phyloP scores from a whole-genome alignment of 768 basidiomycete species.

The Gyrodon lividus region DNA sequence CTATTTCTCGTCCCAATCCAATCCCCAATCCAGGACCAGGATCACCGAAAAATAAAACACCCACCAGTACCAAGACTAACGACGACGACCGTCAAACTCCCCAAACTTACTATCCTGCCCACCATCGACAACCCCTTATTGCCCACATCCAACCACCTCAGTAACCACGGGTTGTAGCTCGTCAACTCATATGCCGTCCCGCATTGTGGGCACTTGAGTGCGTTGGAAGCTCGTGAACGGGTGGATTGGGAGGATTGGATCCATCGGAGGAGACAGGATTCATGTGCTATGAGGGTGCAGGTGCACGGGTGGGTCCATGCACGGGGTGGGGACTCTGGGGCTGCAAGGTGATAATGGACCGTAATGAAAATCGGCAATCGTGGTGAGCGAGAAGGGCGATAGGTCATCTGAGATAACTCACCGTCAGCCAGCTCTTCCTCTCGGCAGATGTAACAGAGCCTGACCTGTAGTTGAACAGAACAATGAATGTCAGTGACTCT shows the following conservation, averaged over 20 bases:
- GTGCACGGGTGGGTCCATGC: slow-evolving; percentile 79
- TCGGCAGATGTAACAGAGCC: slow-evolving; percentile 78
- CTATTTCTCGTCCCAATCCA: no score
- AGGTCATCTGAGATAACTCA: slow-evolving; percentile 1
- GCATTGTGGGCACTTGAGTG: slow-evolving; percentile 81
- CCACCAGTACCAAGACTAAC: slow-evolving; percentile 61
- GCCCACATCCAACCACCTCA: slow-evolving; percentile 49
- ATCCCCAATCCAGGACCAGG: background rate
- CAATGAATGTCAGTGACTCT: slow-evolving; percentile 3
- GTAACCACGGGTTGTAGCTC: slow-evolving; percentile 55
- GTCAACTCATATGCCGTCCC: slow-evolving; percentile 62
- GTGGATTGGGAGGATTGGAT: slow-evolving; percentile 68
- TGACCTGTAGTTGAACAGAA: slow-evolving; percentile 42
- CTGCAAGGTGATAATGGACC: slow-evolving; percentile 25
- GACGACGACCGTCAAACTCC: slow-evolving; percentile 48
- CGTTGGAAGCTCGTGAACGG: slow-evolving; percentile 52
- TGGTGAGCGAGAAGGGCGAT: background rate
- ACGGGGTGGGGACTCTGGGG: slow-evolving; percentile 46
- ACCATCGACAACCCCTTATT: slow-evolving; percentile 50
- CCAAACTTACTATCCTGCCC: slow-evolving; percentile 53
- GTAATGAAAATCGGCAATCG: background rate
- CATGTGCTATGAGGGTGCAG: slow-evolving; percentile 80
- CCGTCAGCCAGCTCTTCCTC: slow-evolving; percentile 64
- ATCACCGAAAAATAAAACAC: slow-evolving; percentile 20
- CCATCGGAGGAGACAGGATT: slow-evolving; percentile 77